Evolutionary conservation across 2,329 filamentous ascomycete species (phyloP).

Genomic region (Coniochaeta sp.): DNA sequence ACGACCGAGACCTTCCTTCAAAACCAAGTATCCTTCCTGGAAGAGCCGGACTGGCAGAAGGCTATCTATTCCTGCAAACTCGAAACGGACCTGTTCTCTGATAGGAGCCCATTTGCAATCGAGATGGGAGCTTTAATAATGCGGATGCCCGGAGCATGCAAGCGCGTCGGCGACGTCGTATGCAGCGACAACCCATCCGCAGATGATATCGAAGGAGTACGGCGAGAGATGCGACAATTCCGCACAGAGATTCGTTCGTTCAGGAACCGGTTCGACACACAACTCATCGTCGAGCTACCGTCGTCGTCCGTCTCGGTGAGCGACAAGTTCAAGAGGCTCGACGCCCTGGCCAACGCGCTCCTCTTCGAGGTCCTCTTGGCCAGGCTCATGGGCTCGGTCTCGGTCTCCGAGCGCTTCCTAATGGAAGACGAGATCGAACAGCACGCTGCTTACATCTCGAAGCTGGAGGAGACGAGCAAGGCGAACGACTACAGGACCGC

Average conservation of each 20-base stretch:
- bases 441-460: background rate
- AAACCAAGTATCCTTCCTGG: background rate
- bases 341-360: background rate
- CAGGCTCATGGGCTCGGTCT: background rate
- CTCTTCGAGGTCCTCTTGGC: background rate
- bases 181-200: background rate
- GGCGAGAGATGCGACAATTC: background rate
- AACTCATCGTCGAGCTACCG: background rate
- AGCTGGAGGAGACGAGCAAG: background rate
- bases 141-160: background rate
- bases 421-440: background rate
- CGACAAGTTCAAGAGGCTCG: background rate
- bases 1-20: background rate
- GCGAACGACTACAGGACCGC: background rate
- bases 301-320: background rate
- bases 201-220: background rate
- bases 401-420: background rate
- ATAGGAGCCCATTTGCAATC: background rate
- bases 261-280: background rate
- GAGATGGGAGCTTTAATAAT: background rate
- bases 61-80: background rate
- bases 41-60: background rate
- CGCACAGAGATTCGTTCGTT: background rate
- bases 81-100: background rate
- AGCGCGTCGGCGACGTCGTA: background rate